A percentile compares a stretch with the other conserved stretches of the same genome.
Conservation (phyloP, 768 basidiomycete species). For the Fomitopsis pulvina region DNA sequence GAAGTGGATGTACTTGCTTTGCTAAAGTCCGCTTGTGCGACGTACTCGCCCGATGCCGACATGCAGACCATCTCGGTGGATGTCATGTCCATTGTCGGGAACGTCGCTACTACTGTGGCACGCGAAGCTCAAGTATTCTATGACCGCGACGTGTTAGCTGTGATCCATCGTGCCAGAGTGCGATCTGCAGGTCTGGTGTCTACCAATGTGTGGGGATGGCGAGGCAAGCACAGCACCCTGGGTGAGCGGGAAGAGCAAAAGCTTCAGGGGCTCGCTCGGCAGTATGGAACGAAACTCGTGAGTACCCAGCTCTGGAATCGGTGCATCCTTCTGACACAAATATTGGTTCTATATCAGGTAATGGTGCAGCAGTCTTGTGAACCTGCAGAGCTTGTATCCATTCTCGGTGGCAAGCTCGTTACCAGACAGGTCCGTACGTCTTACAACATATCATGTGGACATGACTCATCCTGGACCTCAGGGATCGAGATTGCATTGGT, state of each 20-base stretch:
- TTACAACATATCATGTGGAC: constrained; percentile 4
- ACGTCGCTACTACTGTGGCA: constrained; percentile 38
- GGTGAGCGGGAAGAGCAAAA: constrained; percentile 62
- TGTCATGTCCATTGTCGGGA: constrained; percentile 52
- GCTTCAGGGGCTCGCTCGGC: constrained; percentile 60
- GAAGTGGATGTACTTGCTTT: constrained; percentile 41
- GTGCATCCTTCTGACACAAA: background rate
- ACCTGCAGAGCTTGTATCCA: constrained; percentile 50
- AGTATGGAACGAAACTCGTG: constrained; percentile 64
- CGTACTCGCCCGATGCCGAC: constrained; percentile 27
- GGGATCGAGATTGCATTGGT: constrained; percentile 73
- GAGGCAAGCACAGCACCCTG: constrained; percentile 45
- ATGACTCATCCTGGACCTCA: constrained; percentile 21
- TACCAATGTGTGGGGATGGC: constrained; percentile 75
- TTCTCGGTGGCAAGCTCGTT: constrained; percentile 66
- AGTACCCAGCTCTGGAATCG: constrained; percentile 18
- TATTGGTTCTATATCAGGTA: constrained; percentile 15
- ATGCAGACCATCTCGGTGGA: constrained; percentile 66
- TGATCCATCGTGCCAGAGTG: constrained; percentile 66
- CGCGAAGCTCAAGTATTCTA: constrained; percentile 54
- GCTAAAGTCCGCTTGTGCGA: constrained; percentile 25
- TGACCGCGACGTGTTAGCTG: constrained; percentile 61
- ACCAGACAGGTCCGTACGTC: constrained; percentile 55
- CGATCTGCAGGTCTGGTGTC: constrained; percentile 57
- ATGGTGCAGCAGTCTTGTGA: constrained; percentile 56